These are phyloP conservation scores for Leccinum uliginosum DNA, from an alignment of 768 basidiomycete species.

Conservation along the genomic window DNA sequence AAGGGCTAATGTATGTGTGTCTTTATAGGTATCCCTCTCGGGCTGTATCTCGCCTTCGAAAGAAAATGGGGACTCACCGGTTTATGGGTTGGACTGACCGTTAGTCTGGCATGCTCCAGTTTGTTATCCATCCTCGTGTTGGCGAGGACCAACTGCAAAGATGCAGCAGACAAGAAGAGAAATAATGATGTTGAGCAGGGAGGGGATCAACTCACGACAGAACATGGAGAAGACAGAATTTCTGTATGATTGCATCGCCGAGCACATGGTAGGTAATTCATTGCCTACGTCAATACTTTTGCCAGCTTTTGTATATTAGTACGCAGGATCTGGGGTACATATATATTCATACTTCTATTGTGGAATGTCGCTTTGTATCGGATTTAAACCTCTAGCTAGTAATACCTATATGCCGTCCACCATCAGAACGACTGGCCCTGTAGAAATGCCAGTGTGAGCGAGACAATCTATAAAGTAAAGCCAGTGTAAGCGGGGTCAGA, in stretches of 20 bases:
- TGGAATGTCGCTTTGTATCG: too few species aligned
- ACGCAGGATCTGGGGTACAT: background rate
- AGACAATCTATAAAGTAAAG: too few species aligned
- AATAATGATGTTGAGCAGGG: background rate
- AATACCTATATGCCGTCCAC: too few species aligned
- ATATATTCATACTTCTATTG: background rate
- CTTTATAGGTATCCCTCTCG: constrained; percentile 31
- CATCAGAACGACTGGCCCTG: too few species aligned
- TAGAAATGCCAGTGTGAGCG: too few species aligned
- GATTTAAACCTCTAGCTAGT: too few species aligned
- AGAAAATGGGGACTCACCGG: constrained; percentile 23
- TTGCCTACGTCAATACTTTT: background rate
- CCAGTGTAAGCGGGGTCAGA: too few species aligned
- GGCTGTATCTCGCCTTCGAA: constrained; percentile 19
- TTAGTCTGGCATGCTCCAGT: constrained; percentile 20
- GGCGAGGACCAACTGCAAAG: constrained; percentile 17
- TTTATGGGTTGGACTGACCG: constrained; percentile 20
- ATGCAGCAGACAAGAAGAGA: background rate
- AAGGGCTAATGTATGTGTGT: background rate
- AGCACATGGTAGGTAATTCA: background rate
- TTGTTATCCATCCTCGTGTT: constrained; percentile 19
- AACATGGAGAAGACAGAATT: background rate
- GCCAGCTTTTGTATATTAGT: background rate
- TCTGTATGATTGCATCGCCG: background rate
- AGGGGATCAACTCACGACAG: background rate